Conservation (phyloP, 257 asterid species). For the Linaria vulgaris region DNA sequence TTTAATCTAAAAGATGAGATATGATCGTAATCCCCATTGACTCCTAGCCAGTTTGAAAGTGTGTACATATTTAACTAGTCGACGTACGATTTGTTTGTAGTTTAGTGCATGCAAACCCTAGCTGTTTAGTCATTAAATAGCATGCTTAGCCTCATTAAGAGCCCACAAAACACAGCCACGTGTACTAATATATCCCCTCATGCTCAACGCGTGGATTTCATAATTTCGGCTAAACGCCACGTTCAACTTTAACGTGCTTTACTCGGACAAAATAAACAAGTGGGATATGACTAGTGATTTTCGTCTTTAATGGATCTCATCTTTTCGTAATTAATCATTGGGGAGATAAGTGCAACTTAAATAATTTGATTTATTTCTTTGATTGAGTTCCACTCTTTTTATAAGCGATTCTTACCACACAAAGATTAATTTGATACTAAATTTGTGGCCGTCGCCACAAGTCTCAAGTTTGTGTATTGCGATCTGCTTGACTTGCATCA, state of each 20-base stretch:
- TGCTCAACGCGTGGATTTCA: constrained; percentile 39
- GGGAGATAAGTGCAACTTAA: background rate
- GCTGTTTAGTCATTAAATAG: constrained; percentile 31
- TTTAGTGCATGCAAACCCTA: constrained; percentile 41
- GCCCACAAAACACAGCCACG: constrained; percentile 38
- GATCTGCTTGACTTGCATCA: too few species aligned
- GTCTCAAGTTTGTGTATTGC: too few species aligned
- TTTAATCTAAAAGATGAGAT: background rate
- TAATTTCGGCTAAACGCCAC: constrained; percentile 11
- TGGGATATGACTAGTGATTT: background rate
- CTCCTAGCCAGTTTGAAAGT: constrained; percentile 13
- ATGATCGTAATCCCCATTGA: constrained; percentile 29
- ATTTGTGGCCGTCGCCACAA: too few species aligned
- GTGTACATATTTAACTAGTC: constrained; percentile 13
- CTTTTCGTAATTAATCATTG: too few species aligned
- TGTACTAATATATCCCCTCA: constrained; percentile 17
- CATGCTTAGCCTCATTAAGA: constrained; percentile 23
- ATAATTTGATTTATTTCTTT: background rate
- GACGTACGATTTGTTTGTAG: constrained; percentile 42
- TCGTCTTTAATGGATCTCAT: background rate
- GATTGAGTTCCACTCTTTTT: too few species aligned
- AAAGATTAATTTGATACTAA: too few species aligned
- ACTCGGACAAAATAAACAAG: background rate
- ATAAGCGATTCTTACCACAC: too few species aligned
- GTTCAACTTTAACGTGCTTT: too few species aligned